phyloP scores from a whole-genome alignment of 257 asterid species.

The Schizonepeta tenuifolia region DNA sequence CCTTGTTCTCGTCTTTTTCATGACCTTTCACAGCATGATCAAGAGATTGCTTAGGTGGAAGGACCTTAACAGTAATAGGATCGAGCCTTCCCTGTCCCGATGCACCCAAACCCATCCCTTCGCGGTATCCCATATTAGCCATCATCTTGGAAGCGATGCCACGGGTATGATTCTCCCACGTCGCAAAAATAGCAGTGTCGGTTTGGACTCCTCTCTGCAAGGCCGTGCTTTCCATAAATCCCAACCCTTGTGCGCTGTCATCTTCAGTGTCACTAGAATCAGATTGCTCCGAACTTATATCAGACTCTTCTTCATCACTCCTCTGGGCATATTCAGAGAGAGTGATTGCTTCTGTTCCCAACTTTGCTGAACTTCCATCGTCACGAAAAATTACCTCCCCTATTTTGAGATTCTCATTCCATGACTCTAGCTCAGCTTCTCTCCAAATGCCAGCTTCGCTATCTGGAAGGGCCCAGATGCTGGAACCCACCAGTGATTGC shows the following conservation, averaged over 20 bases:
- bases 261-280: conserved; percentile 68
- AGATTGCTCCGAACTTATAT: conserved; percentile 52
- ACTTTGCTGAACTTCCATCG: conserved; percentile 74
- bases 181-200: conserved; percentile 82
- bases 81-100: conserved; percentile 89
- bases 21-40: conserved; percentile 64
- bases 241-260: conserved; percentile 63
- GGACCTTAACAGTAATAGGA: conserved; percentile 76
- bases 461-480: conserved; percentile 77
- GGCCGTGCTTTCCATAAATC: conserved; percentile 63
- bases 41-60: conserved; percentile 81
- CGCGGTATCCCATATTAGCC: conserved; percentile 98
- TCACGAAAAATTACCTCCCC: conserved; percentile 71
- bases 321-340: conserved; percentile 61
- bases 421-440: conserved; percentile 85
- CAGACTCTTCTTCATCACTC: conserved; percentile 69
- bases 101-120: conserved; percentile 98
- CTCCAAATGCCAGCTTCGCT: conserved; percentile 73
- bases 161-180: conserved; percentile 97
- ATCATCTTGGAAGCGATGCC: conserved; percentile 98
- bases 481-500: conserved; percentile 80
- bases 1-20: conserved; percentile 44
- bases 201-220: conserved; percentile 78
- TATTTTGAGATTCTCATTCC: conserved; percentile 68
- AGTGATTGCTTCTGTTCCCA: conserved; percentile 66